These are phyloP conservation scores for Eutrema yunnanense DNA, from an alignment of 345 rosid species.

Conservation along the genomic window DNA sequence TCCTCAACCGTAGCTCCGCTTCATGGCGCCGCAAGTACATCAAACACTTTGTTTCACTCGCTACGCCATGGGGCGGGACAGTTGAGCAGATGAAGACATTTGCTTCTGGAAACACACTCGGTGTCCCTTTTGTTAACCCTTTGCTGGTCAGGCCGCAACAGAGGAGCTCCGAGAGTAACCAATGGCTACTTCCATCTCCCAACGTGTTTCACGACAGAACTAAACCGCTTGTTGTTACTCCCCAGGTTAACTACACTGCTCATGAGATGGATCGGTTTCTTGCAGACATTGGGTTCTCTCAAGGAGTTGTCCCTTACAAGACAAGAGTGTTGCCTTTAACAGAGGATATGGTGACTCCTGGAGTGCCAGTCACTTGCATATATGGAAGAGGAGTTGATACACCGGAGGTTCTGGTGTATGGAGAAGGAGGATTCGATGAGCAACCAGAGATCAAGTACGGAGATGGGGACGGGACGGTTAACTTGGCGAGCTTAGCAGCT, in stretches of 20 bases:
- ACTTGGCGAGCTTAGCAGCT: constrained; percentile 58
- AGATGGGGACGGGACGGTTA: constrained; percentile 90
- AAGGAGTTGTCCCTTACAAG: constrained; percentile 51
- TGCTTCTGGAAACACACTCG: constrained; percentile 64
- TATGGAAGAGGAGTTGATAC: constrained; percentile 58
- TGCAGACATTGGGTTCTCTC: constrained; percentile 52
- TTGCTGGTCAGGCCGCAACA: constrained; percentile 63
- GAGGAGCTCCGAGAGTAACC: constrained; percentile 73
- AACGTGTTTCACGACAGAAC: constrained; percentile 32
- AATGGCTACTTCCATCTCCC: constrained; percentile 76
- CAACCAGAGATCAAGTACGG: constrained; percentile 62
- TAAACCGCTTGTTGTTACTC: constrained; percentile 46
- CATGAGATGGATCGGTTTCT: constrained; percentile 44
- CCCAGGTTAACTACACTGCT: constrained; percentile 46
- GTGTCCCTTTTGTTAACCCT: constrained; percentile 78
- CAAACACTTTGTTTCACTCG: constrained; percentile 71
- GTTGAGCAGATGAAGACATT: constrained; percentile 57
- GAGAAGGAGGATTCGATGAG: constrained; percentile 47
- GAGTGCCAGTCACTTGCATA: constrained; percentile 63
- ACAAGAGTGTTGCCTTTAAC: constrained; percentile 54
- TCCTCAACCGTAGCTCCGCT: constrained; percentile 52
- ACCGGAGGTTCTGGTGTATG: constrained; percentile 49
- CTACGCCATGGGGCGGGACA: constrained; percentile 83
- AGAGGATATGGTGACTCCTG: constrained; percentile 30
- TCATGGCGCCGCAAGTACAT: constrained; percentile 60